Conservation (phyloP, 805 yeast genomes). For the Diddensiella santjacobensis region DNA sequence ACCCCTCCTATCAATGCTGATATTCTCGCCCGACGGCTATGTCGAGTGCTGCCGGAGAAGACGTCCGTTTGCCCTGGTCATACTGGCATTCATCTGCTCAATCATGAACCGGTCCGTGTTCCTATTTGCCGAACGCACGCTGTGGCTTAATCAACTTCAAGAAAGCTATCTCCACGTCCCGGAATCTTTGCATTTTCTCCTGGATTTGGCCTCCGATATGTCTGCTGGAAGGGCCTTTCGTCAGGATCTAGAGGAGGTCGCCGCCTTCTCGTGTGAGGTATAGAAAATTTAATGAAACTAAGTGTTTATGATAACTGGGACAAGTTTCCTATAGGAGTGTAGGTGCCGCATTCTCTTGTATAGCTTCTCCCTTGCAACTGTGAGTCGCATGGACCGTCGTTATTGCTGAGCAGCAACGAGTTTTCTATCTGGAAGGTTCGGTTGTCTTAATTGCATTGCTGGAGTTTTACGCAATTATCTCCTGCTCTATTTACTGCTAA, state of each 20-base stretch:
- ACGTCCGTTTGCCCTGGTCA: constrained; percentile 5
- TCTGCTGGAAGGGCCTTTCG: not conserved
- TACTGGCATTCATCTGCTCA: constrained; percentile 1
- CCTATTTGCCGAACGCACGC: not conserved
- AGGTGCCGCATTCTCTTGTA: too few relatives aligned
- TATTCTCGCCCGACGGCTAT: too few relatives aligned
- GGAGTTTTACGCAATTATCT: too few relatives aligned
- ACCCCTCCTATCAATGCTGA: not conserved
- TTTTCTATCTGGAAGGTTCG: too few relatives aligned
- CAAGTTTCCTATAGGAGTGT: too few relatives aligned
- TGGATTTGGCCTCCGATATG: constrained; percentile 1
- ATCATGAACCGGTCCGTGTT: not conserved
- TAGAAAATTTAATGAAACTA: too few relatives aligned
- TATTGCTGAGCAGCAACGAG: too few relatives aligned
- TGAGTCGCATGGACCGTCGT: too few relatives aligned
- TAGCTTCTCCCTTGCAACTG: too few relatives aligned
- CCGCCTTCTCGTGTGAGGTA: not conserved
- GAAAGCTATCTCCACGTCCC: not conserved
- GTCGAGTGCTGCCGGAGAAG: constrained; percentile 1
- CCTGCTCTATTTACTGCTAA: too few relatives aligned
- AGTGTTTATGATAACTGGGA: too few relatives aligned
- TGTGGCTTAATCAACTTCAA: not conserved
- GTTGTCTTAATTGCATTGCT: too few relatives aligned
- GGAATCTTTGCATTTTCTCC: not conserved
- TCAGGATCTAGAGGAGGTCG: not conserved